Evolutionary conservation across 2,329 filamentous ascomycete genomes (phyloP).

Genomic region (Aspergillus piperis): DNA sequence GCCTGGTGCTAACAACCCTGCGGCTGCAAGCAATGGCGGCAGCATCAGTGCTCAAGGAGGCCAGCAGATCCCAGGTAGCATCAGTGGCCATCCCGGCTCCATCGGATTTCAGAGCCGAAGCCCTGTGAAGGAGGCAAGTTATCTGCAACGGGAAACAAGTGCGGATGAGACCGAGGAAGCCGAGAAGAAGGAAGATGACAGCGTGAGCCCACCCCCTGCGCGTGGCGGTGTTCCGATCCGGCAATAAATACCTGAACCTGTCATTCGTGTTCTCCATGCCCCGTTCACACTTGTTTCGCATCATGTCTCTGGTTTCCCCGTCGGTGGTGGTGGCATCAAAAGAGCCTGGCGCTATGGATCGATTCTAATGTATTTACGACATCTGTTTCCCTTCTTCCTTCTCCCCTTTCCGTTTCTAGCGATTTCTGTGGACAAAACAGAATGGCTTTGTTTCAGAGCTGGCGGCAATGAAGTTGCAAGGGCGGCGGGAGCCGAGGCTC

Average conservation of each 20-base stretch:
- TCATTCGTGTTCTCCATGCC: constrained; percentile 1
- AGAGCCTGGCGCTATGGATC: constrained; percentile 39
- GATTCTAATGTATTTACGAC: constrained; percentile 17
- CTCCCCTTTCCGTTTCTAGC: neutral
- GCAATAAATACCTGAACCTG: constrained; percentile 46
- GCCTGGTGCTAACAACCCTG: constrained; percentile 40
- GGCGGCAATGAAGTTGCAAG: neutral
- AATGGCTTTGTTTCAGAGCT: neutral
- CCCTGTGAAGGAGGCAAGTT: constrained; percentile 88
- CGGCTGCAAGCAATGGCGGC: constrained; percentile 33
- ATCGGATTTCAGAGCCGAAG: constrained; percentile 63
- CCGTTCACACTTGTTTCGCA: neutral
- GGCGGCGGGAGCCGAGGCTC: neutral
- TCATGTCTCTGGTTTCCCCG: constrained; percentile 11
- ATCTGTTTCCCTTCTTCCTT: neutral
- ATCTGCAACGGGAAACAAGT: constrained; percentile 79
- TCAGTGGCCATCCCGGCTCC: constrained; percentile 42
- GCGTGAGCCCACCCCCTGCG: constrained; percentile 47
- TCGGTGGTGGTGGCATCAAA: constrained; percentile 31
- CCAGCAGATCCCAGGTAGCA: constrained; percentile 48
- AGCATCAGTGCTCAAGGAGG: constrained; percentile 35
- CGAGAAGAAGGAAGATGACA: constrained; percentile 46
- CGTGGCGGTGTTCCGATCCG: constrained; percentile 65
- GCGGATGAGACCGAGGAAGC: constrained; percentile 49
- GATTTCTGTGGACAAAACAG: neutral